Evolutionary conservation across 352 stramenopile species (phyloP).

Genomic region (Globisporangium perplexum): DNA sequence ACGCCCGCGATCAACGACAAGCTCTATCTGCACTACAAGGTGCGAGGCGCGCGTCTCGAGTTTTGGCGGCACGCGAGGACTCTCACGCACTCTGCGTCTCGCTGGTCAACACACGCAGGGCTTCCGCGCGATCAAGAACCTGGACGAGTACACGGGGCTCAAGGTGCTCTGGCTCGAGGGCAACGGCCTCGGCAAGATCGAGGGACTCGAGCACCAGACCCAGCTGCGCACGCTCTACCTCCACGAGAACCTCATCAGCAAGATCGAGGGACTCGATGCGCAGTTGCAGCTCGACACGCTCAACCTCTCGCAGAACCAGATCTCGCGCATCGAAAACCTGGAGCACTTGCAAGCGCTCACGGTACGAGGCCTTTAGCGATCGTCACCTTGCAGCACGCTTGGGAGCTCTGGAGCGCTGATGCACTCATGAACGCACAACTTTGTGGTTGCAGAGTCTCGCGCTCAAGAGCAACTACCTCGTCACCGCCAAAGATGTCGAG

Average conservation of each 20-base stretch:
- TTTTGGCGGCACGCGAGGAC: background rate
- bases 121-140: constrained; percentile 90
- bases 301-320: constrained; percentile 82
- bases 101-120: constrained; percentile 25
- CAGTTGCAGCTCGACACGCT: constrained; percentile 62
- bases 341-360: constrained; percentile 62
- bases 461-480: constrained; percentile 75
- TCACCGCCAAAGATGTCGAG: constrained; percentile 46
- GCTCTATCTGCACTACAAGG: constrained; percentile 96
- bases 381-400: too few species aligned
- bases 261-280: constrained; percentile 80
- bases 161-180: constrained; percentile 94
- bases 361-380: too few species aligned
- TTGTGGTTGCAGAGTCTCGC: constrained; percentile 38
- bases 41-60: too few species aligned
- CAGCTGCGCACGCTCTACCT: constrained; percentile 90
- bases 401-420: too few species aligned
- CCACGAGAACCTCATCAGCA: constrained; percentile 94
- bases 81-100: background rate
- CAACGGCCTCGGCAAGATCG: constrained; percentile 88
- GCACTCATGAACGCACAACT: background rate
- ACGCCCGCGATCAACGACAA: constrained; percentile 94
- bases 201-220: constrained; percentile 85
- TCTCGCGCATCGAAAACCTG: constrained; percentile 71
- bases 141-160: constrained; percentile 93